A percentile compares a stretch with the other conserved stretches of the same genome.
These are phyloP conservation scores for Dioscorea zingiberensis DNA, from an alignment of 106 monocot genomes.

Conservation along the genomic window DNA sequence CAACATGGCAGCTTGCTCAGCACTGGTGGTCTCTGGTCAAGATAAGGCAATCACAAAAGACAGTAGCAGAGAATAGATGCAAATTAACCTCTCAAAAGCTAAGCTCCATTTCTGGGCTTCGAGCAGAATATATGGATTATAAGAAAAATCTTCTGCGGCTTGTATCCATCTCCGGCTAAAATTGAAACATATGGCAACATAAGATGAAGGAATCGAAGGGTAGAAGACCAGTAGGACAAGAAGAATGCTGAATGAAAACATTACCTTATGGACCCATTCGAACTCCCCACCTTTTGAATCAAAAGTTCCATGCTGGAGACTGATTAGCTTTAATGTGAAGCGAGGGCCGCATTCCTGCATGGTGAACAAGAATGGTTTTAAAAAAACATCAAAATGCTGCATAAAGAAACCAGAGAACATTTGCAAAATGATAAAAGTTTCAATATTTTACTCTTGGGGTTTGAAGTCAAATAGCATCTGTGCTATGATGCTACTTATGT, in stretches of 20 bases:
- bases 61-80: no score
- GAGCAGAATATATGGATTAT: constrained; percentile 2
- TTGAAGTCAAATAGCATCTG: no score
- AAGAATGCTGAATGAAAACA: neutral
- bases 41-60: no score
- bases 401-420: no score
- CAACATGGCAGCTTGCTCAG: no score
- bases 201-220: neutral
- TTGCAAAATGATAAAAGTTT: no score
- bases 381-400: no score
- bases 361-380: neutral
- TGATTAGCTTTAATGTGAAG: constrained; percentile 79
- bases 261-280: constrained; percentile 99
- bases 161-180: constrained; percentile 81
- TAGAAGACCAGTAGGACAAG: neutral
- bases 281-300: constrained; percentile 90
- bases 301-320: constrained; percentile 91
- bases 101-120: no score
- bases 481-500: no score
- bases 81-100: no score
- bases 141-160: constrained; percentile 86
- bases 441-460: no score
- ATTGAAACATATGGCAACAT: neutral
- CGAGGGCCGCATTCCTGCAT: constrained; percentile 94
- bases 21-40: no score